A percentile compares a stretch with the other conserved stretches of the same genome.
Evolutionary conservation across 228 moss, liverwort and hornwort genomes (phyloP).

Genomic region (Sphagnum magellanicum): DNA sequence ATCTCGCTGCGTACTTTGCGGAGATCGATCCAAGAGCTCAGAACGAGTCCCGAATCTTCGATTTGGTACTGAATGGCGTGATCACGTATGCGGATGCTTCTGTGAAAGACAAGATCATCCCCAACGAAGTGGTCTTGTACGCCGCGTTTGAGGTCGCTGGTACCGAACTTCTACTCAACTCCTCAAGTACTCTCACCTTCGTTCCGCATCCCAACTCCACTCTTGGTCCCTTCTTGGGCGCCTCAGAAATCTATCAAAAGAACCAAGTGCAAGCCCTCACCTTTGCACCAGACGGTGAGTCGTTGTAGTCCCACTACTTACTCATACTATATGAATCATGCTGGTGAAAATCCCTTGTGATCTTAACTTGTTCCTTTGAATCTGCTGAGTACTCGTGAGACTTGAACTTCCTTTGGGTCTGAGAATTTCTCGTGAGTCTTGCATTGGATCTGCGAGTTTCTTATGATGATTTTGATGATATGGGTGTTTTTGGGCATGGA

Average conservation of each 20-base stretch:
- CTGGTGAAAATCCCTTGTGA: too few species aligned
- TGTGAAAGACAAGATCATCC: not conserved
- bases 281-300: slow-evolving; percentile 19
- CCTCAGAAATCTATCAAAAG: slow-evolving; percentile 32
- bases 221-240: slow-evolving; percentile 26
- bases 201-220: slow-evolving; percentile 5
- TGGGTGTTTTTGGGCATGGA: too few species aligned
- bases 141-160: slow-evolving; percentile 23
- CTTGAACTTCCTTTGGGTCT: too few species aligned
- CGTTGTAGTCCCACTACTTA: too few species aligned
- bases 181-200: slow-evolving; percentile 11
- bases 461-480: too few species aligned
- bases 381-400: too few species aligned
- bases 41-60: slow-evolving; percentile 4
- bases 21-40: slow-evolving; percentile 6
- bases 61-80: slow-evolving; percentile 11
- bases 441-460: too few species aligned
- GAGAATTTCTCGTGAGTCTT: too few species aligned
- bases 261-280: slow-evolving; percentile 24
- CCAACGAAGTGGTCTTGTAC: slow-evolving; percentile 16
- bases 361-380: too few species aligned
- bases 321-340: too few species aligned
- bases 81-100: slow-evolving; percentile 6
- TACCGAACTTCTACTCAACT: slow-evolving; percentile 3
- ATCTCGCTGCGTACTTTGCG: slow-evolving; percentile 16